Base-by-base conservation (phyloP, 2,329 filamentous ascomycete genomes). In the Colletotrichum sp. region DNA sequence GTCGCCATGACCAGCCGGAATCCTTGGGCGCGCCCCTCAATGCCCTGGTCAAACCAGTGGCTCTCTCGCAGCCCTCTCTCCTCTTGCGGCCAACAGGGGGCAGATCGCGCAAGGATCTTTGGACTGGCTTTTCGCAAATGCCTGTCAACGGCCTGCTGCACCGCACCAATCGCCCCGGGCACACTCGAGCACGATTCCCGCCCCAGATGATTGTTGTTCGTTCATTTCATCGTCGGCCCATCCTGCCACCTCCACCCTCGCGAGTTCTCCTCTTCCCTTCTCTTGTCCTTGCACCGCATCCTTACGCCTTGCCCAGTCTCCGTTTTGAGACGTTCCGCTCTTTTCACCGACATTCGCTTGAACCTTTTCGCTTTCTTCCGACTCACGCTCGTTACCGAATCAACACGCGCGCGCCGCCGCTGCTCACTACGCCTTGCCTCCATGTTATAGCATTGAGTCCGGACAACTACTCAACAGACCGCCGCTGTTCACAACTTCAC, bases 191-290 rank as follows among this genome's bases (percentile, higher is more conserved):
- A 64, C 34, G 26, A 30, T 16, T 60, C n/a, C 26, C 67, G 30
- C 48, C 70, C 60, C 60, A 30, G 48, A 72, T 73, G 32, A 24
- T 57, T 61, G 57, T 52, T 68, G 67, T 69, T 67, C 72, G 57
- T 69, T 73, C 74, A 76, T 76, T 76, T 74, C 48, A 74, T 76
- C 74, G 71, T 76, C 74, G 74, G 67, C 74, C 74, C 74, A 76
- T 76, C 74, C 72, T 75, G 66, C 52, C 32, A 66, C 72, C 71
- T 74, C 74, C 66, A 71, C 72, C 60, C 57, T 24, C 55, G 60
- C 55, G 65, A 60, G 14, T 76, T 74, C 74, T 75, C 72, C 72
- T 71, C 71, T 71, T 39, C 72, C 59, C 61, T 43, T 66, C 72
- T 75, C 67, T 75, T 75, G 66, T 76, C 74, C 74, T 76, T 71